phyloP scores from a whole-genome alignment of 441 rosid species.

The Erysimum cheiri region DNA sequence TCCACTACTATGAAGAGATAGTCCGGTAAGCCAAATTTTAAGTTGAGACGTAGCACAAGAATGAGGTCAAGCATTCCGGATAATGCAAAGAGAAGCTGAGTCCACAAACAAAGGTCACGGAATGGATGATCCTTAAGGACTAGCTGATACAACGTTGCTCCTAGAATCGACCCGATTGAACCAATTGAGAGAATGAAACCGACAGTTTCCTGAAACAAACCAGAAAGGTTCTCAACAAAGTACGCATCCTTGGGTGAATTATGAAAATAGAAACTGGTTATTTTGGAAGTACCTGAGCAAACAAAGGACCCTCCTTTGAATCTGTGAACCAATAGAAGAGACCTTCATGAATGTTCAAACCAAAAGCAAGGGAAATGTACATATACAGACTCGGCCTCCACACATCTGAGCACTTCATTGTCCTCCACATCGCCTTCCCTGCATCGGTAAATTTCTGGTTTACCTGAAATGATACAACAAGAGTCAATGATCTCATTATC shows the following conservation, averaged over 20 bases:
- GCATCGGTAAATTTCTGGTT: constrained; percentile 71
- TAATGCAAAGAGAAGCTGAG: constrained; percentile 78
- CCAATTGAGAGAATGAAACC: constrained; percentile 89
- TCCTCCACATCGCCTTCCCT: constrained; percentile 84
- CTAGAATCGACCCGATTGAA: constrained; percentile 79
- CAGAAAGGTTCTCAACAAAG: neutral
- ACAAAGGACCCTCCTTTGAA: constrained; percentile 76
- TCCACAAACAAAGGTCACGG: constrained; percentile 75
- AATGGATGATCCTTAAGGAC: constrained; percentile 75
- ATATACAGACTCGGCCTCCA: constrained; percentile 96
- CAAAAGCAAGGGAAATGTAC: constrained; percentile 77
- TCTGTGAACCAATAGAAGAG: constrained; percentile 95
- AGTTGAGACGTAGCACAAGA: constrained; percentile 80
- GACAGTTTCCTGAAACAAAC: constrained; percentile 72
- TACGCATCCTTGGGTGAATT: neutral
- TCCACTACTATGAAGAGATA: constrained; percentile 78
- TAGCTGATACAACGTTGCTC: constrained; percentile 77
- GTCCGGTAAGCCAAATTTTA: constrained; percentile 77
- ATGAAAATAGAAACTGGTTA: neutral
- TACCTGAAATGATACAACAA: constrained; percentile 56
- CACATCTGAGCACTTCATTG: constrained; percentile 73
- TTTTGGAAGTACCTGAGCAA: constrained; percentile 69
- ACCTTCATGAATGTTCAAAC: constrained; percentile 86
- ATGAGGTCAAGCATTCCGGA: constrained; percentile 92
- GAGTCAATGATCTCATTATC: constrained; percentile 20